Evolutionary conservation across 140 eudicot species (phyloP).

Genomic region (Senecio squalidus): DNA sequence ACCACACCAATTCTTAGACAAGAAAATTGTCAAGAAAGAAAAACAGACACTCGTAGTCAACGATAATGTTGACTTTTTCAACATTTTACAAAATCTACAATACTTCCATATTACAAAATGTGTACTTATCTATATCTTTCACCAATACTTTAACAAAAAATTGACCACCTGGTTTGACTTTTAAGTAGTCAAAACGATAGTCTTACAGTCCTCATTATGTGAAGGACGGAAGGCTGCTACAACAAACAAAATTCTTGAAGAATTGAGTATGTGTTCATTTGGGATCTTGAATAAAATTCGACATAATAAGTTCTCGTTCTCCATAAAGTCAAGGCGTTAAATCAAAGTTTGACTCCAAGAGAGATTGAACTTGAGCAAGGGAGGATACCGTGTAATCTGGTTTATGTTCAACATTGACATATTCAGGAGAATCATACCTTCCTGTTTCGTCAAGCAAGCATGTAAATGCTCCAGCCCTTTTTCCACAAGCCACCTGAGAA

Average conservation of each 20-base stretch:
- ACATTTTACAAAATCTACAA: conserved; percentile 13
- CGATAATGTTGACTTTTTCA: conserved; percentile 5
- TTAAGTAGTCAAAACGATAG: background rate
- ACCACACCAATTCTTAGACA: background rate
- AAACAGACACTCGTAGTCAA: background rate
- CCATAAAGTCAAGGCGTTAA: conserved; percentile 40
- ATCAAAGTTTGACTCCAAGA: conserved; percentile 65
- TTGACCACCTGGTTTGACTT: background rate
- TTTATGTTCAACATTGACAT: conserved; percentile 51
- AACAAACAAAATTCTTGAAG: conserved; percentile 6
- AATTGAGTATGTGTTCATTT: background rate
- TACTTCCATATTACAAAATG: background rate
- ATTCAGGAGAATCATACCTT: conserved; percentile 75
- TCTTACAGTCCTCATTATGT: background rate
- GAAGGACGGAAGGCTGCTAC: background rate
- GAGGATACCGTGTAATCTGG: conserved; percentile 95
- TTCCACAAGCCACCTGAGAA: conserved; percentile 91
- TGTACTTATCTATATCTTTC: conserved; percentile 2
- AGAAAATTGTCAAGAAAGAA: background rate
- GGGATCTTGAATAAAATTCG: background rate
- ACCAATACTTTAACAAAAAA: background rate
- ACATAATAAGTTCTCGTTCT: background rate
- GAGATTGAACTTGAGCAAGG: conserved; percentile 53
- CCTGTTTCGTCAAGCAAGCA: conserved; percentile 95
- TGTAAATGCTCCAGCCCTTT: conserved; percentile 88